Conservation (phyloP, 805 yeast genomes). For the Scheffersomyces coipomensis region DNA sequence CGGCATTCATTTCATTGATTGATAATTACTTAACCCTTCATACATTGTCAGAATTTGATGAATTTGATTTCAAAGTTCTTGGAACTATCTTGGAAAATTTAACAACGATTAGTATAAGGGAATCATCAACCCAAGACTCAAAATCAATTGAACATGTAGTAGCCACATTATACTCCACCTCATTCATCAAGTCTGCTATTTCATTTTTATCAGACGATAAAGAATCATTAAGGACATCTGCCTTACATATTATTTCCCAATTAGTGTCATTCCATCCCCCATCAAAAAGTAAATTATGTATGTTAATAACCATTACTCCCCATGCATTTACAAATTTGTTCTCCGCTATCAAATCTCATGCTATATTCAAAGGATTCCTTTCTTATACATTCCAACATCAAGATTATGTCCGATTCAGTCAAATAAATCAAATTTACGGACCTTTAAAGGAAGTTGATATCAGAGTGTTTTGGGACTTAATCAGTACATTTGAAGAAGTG, state of each 20-base stretch:
- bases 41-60: constrained; percentile 10
- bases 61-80: constrained; percentile 16
- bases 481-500: constrained; percentile 57
- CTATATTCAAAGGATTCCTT: constrained; percentile 13
- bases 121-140: constrained; percentile 16
- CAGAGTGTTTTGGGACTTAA: constrained; percentile 21
- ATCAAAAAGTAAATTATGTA: constrained; percentile 35
- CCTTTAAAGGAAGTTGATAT: neutral
- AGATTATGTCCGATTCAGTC: constrained; percentile 12
- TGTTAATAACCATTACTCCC: constrained; percentile 42
- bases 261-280: constrained; percentile 38
- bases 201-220: constrained; percentile 9
- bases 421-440: constrained; percentile 7
- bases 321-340: constrained; percentile 7
- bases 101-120: neutral
- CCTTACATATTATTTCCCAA: constrained; percentile 20
- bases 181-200: constrained; percentile 19
- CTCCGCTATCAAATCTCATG: constrained; percentile 13
- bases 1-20: constrained; percentile 11
- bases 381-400: neutral
- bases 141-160: constrained; percentile 8
- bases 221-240: constrained; percentile 6
- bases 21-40: constrained; percentile 15
- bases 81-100: constrained; percentile 15
- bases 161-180: constrained; percentile 16